Base-by-base conservation (phyloP, 345 rosid genomes). In the Gossypium turneri region DNA sequence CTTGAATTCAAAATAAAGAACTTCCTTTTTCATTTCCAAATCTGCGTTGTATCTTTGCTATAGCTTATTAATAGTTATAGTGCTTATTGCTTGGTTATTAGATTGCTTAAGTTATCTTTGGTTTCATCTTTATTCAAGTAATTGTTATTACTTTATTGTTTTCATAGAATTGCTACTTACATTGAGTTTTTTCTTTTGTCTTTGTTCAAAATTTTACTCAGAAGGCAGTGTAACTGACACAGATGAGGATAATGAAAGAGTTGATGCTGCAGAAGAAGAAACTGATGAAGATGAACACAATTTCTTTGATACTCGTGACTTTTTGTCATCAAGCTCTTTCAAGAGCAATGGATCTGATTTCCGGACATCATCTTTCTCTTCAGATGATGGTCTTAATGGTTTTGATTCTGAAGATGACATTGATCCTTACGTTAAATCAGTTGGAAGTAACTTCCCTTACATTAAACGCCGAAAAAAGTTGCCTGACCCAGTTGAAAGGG, bases 221-320 rank as follows among this genome's bases (percentile, higher is more conserved):
- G 98, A 93, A 83, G 97, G 90, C 73, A 95, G 89, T 83, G 86
- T 77, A 58, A 88, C 79, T 68, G 98, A 89, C 75, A 81, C 97
- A 43, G 98, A 93, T 80, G 94, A 88, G 79, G 99, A 95, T 74
- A 90, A 89, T 82, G 98, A 87, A 79, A 85, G 90, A 73, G 90
- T 81, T 72, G 97, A 90, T 82, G 96, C 84, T 60, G 97, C 92
- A 1, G 98, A 92, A 85, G 98, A 89, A 78, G 99, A 95, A 87
- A 85, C 89, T 25, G 98, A 93, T 81, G 99, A 91, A 12, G 98
- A 93, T 29, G 97, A 89, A 43, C 80, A 88, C 77, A 72, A 90
- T 10, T 95, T 91, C 88, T 95, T 95, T 85, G 99, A 95, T 80
- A 95, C 99, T 63, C 93, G 94, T 56, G 99, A 95, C 77, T 93